phyloP scores from a whole-genome alignment of 805 yeast species.

The Nakazawaea sp. region DNA sequence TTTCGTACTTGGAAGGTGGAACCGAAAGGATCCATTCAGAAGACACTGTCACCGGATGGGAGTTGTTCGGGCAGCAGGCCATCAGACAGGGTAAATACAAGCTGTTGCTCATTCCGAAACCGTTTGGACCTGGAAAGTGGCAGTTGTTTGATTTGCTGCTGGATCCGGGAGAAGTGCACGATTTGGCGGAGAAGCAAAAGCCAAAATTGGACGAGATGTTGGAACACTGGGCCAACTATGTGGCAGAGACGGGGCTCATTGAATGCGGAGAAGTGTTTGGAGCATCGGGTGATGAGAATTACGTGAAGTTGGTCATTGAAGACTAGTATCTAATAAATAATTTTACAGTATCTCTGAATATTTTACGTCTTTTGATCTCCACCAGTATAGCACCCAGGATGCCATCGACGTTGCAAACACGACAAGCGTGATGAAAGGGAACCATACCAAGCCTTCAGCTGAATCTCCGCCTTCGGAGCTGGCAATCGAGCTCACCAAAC shows the following conservation, averaged over 20 bases:
- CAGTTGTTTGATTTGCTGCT: slow-evolving; percentile 33
- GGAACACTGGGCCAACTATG: slow-evolving; percentile 43
- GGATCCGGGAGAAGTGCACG: slow-evolving; percentile 47
- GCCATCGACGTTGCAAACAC: slow-evolving; percentile 16
- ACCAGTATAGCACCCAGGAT: slow-evolving; percentile 21
- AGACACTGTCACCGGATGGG: slow-evolving; percentile 48
- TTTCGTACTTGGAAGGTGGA: slow-evolving; percentile 25
- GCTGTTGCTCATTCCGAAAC: slow-evolving; percentile 41
- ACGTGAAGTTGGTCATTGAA: not conserved
- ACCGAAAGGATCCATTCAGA: slow-evolving; percentile 29
- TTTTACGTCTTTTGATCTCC: not conserved
- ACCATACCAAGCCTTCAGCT: slow-evolving; percentile 24
- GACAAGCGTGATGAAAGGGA: slow-evolving; percentile 20
- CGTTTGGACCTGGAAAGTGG: slow-evolving; percentile 44
- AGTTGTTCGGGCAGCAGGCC: slow-evolving; percentile 50
- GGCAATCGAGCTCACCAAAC: slow-evolving; percentile 31
- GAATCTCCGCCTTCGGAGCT: slow-evolving; percentile 22
- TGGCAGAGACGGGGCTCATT: slow-evolving; percentile 43
- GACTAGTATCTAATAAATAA: not conserved
- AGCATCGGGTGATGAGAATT: slow-evolving; percentile 2
- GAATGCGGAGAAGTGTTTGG: slow-evolving; percentile 18
- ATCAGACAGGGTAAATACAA: slow-evolving; percentile 43
- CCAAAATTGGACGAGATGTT: slow-evolving; percentile 33
- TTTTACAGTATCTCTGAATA: not conserved
- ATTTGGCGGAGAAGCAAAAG: slow-evolving; percentile 30